Base-by-base conservation (phyloP, 106 monocot species). In the Alisma plantagoaquatica region DNA sequence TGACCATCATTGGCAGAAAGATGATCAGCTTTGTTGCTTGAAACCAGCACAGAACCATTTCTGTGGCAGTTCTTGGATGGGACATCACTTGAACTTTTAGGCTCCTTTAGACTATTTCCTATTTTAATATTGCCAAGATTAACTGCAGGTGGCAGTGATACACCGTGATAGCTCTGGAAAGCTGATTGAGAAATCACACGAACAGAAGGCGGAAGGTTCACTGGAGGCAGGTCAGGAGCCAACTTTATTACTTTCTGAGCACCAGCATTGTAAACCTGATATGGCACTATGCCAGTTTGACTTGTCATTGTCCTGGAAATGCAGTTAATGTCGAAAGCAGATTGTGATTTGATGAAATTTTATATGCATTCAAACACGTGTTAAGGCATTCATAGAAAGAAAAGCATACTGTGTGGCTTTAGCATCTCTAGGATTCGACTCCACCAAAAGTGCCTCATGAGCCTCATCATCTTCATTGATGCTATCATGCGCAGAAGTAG, bases 171-270 rank as follows among this genome's bases (percentile, higher is more conserved):
- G 44, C 32, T 70, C 51, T 81, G 75, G 59, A 98, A 78, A 49
- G 80, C 66, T 46, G 89, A 77, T 51, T 74, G 78, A 47, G 89
- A 82, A 19, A 98, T 89, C 15, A 98, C 76, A 64, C 78, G 74
- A 41, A 81, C 96, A 55, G 89, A 85, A 51, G 75, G 62, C 9
- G 84, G 84, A 64, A 98, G 96, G 69, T 89, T 89, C 21, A 89
- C 84, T 38, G 96, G 84, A 76, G 96, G 89, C 53, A 98, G 74
- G 41, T 73, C 82, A 43, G 96, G 96, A 23, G 96, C 89, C 50
- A 98, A 76, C 69, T 89, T 98, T 26, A 98, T 84, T 23, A 98
- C 59, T 18, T 72, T 52, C 21, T n/a, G n/a, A n/a, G n/a, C n/a
- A n/a, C 65, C 75, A 32, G 54, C 59, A 58, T 68, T 75, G 28